Base-by-base conservation (phyloP, 1,284 basidiomycete genomes). In the Heterobasidion annosum region DNA sequence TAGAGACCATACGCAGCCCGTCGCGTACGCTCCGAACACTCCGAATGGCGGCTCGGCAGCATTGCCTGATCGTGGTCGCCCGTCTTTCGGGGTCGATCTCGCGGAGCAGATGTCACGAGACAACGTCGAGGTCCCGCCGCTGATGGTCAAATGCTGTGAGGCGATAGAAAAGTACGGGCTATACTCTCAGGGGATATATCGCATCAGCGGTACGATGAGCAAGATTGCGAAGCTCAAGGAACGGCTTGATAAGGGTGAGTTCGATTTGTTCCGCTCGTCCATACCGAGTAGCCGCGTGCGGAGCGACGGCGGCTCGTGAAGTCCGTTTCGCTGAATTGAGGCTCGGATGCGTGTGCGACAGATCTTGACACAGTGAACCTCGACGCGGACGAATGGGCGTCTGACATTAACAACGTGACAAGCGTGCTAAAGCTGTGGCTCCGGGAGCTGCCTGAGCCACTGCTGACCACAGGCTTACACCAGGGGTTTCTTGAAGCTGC, bases 401-500 rank as follows among this genome's bases (percentile, higher is more conserved):
- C 84, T 33, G 96, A 99, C 68, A 95, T 99, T 73, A 98, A 97
- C 73, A 95, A 93, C 59, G 89, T 99, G 48, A 83, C 96, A 13
- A 91, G 93, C 54, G 92, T 88, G 47, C 74, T 98, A 57, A 99
- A 99, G 72, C 75, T 95, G 62, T 99, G 96, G 96, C 81, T 99
- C 67, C 80, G 97, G 58, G 97, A 99, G 67, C 74, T 99, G 54
- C 96, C 96, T 10, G 94, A 98, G 68, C 96, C 97, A 25, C 70
- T 99, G 50, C 72, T 99, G 61, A 98, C 96, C 1, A 79, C 80
- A 61, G 77, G 75, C 52, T 76, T 98, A 50, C 94, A 98, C 68
- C 81, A 88, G 66, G 87, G 87, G 8, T 99, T 99, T 72, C 85
- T 98, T 61, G 95, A 98, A 54, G 95, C 94, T 60, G 91, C 96